Conservation (phyloP, 768 basidiomycete species). For the Pleurotus platypus region DNA sequence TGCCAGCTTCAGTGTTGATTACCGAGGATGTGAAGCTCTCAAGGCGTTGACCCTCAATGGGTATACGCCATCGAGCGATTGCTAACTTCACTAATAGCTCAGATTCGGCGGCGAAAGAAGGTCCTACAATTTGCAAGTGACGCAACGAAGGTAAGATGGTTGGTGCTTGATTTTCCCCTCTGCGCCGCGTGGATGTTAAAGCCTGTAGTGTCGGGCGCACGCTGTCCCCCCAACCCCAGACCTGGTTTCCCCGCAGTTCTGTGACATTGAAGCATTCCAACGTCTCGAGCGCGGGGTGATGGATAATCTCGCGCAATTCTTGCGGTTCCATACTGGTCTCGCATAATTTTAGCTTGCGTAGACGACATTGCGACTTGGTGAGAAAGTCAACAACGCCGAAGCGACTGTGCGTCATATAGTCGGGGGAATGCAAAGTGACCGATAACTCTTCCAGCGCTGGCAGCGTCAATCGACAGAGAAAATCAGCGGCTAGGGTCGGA, state of each 20-base stretch:
- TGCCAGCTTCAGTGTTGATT: too few species aligned
- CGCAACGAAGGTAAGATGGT: too few species aligned
- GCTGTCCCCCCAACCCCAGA: background rate
- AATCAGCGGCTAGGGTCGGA: background rate
- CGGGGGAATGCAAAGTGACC: background rate
- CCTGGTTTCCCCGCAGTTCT: background rate
- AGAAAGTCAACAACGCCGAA: background rate
- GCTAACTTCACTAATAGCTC: too few species aligned
- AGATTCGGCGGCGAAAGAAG: too few species aligned
- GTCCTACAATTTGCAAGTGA: too few species aligned
- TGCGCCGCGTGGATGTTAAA: too few species aligned
- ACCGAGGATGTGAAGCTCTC: too few species aligned
- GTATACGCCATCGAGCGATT: too few species aligned
- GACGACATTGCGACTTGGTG: background rate
- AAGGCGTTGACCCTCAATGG: too few species aligned
- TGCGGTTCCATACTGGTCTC: background rate
- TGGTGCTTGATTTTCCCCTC: too few species aligned
- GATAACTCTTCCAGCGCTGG: background rate
- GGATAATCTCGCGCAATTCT: background rate
- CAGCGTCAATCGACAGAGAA: background rate
- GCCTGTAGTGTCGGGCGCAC: too few species aligned
- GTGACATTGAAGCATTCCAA: background rate
- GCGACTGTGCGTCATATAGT: background rate
- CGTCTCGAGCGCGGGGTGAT: background rate
- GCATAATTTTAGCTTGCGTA: background rate